Evolutionary conservation across 1,284 basidiomycete genomes (phyloP).

Genomic region (Xerocomus minutiporus): DNA sequence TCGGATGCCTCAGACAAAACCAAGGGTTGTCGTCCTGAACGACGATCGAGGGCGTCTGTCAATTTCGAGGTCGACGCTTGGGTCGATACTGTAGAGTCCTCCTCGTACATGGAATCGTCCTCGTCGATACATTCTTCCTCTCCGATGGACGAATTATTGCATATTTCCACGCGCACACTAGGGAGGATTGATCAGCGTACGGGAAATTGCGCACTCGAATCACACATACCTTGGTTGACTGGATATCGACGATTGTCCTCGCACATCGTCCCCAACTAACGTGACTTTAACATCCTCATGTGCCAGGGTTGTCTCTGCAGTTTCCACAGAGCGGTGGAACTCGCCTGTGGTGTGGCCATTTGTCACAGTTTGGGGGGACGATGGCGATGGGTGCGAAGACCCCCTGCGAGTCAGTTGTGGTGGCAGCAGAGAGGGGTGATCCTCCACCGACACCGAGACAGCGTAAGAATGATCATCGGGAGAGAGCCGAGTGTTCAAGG

Average conservation of each 20-base stretch:
- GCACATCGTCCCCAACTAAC: not conserved
- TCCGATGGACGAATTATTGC: not conserved
- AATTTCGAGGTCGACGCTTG: not conserved
- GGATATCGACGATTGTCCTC: not conserved
- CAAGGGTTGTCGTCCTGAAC: not conserved
- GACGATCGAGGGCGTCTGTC: not conserved
- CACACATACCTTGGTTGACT: not conserved
- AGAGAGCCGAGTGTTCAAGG: not conserved
- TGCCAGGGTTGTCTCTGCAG: not conserved
- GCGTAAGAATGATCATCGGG: not conserved
- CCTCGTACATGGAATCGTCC: not conserved
- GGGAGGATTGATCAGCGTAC: not conserved
- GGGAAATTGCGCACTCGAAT: no score
- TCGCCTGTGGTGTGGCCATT: not conserved
- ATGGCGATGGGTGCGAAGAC: not conserved
- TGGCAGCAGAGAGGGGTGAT: not conserved
- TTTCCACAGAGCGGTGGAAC: not conserved
- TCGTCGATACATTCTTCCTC: not conserved
- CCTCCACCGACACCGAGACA: not conserved
- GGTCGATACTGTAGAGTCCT: not conserved
- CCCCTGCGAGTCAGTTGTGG: not conserved
- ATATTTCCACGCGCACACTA: not conserved
- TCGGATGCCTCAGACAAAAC: not conserved
- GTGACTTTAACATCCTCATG: not conserved
- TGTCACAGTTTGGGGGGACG: not conserved